Percentiles rank a stretch among this genome's conserved stretches.
phyloP scores from a whole-genome alignment of 306 rosid genomes.

The Medicago truncatula region MtrunA17r5.0-ANR NC_053049.1:8252001-8252500 shows the following conservation, averaged over 20 bases:
- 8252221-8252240: neutral
- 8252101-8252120: slow-evolving; percentile 12
- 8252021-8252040: slow-evolving; percentile 21
- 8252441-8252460: slow-evolving; percentile 7
- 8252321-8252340: slow-evolving; percentile 11
- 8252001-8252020: slow-evolving; percentile 9
- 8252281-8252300: neutral
- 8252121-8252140: slow-evolving; percentile 7
- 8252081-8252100: neutral
- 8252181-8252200: neutral
- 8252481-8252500: neutral
- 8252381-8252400: neutral
- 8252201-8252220: slow-evolving; percentile 37
- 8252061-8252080: slow-evolving; percentile 13
- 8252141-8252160: slow-evolving; percentile 3
- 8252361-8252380: neutral
- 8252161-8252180: neutral
- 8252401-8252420: slow-evolving; percentile 18
- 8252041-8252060: slow-evolving; percentile 17
- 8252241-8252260: neutral
- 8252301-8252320: neutral
- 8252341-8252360: neutral
- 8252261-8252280: slow-evolving; percentile 31
- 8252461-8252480: neutral
- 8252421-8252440: neutral